Percentiles rank a stretch among this genome's conserved stretches.
These are phyloP conservation scores for Xylaria sp. DNA, from an alignment of 2,329 filamentous ascomycete genomes.

Conservation along the genomic window DNA sequence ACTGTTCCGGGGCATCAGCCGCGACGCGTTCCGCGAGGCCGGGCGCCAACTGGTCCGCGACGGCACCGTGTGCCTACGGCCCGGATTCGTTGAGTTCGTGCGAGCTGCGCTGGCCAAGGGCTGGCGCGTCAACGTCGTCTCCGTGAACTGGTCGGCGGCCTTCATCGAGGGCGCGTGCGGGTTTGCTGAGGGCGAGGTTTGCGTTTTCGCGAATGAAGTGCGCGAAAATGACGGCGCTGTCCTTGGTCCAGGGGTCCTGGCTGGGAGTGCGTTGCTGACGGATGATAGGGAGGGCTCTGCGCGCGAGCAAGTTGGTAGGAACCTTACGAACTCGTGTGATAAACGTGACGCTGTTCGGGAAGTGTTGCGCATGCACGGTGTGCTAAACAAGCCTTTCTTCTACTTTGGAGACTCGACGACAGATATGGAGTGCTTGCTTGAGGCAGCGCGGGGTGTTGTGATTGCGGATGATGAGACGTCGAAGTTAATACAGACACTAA, in stretches of 20 bases:
- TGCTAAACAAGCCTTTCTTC: conserved; percentile 47
- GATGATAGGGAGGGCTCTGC: conserved; percentile 19
- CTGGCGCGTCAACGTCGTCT: conserved; percentile 58
- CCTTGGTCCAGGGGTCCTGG: conserved; percentile 52
- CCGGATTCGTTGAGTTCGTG: conserved; percentile 54
- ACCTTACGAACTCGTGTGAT: conserved; percentile 56
- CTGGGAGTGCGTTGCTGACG: conserved; percentile 3
- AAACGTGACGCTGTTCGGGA: conserved; percentile 57
- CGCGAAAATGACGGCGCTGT: conserved; percentile 53
- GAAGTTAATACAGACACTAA: conserved; percentile 44
- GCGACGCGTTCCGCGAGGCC: conserved; percentile 50
- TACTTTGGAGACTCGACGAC: conserved; percentile 69
- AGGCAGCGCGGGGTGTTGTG: conserved; percentile 56
- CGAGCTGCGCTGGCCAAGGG: conserved; percentile 37
- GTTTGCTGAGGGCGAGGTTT: conserved; percentile 43
- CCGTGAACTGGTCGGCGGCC: conserved; percentile 62
- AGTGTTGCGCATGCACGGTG: conserved; percentile 41
- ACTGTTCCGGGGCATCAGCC: conserved; percentile 57
- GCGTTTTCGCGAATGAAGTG: conserved; percentile 58
- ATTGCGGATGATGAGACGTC: conserved; percentile 54
- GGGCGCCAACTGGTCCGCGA: conserved; percentile 51
- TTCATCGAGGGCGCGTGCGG: conserved; percentile 60
- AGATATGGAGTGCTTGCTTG: conserved; percentile 64
- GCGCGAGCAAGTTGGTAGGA: conserved; percentile 41
- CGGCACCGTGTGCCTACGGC: conserved; percentile 51